A percentile compares a stretch with the other conserved stretches of the same genome.
phyloP scores from a whole-genome alignment of 2,329 filamentous ascomycete genomes.

The Paracorniculantispora psalliotae region DNA sequence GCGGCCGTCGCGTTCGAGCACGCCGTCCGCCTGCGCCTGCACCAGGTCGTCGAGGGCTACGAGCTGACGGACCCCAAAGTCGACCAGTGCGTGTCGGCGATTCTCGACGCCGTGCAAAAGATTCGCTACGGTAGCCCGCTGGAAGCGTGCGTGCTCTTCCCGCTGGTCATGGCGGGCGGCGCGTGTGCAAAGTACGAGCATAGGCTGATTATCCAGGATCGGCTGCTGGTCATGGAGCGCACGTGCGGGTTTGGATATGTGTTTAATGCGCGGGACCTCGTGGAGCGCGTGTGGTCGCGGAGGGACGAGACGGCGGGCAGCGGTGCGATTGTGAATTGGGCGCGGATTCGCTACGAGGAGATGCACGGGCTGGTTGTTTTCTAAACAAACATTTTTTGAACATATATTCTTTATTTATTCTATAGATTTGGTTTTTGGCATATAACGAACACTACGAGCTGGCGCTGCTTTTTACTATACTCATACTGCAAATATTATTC shows the following conservation, averaged over 20 bases:
- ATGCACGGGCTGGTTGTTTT: slow-evolving; percentile 32
- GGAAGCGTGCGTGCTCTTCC: slow-evolving; percentile 36
- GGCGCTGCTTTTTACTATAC: not conserved
- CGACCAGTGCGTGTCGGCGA: slow-evolving; percentile 27
- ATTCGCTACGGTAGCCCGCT: slow-evolving; percentile 38
- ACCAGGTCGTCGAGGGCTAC: slow-evolving; percentile 40
- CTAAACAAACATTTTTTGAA: slow-evolving; percentile 12
- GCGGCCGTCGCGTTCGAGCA: slow-evolving; percentile 36
- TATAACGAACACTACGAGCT: not conserved
- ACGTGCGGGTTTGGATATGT: slow-evolving; percentile 40
- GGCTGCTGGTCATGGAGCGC: slow-evolving; percentile 39
- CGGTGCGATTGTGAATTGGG: slow-evolving; percentile 29
- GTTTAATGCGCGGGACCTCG: slow-evolving; percentile 33
- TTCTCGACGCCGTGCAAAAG: slow-evolving; percentile 32
- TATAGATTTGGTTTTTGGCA: not conserved
- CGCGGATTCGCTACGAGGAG: slow-evolving; percentile 30
- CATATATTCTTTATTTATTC: not conserved
- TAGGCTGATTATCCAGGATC: slow-evolving; percentile 33
- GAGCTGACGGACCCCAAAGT: slow-evolving; percentile 30
- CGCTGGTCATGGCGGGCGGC: slow-evolving; percentile 37
- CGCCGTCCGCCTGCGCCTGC: slow-evolving; percentile 36
- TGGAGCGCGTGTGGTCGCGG: slow-evolving; percentile 35
- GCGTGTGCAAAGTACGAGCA: slow-evolving; percentile 32
- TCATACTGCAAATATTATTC: not conserved
- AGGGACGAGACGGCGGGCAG: slow-evolving; percentile 25